Evolutionary conservation across 768 basidiomycete genomes (phyloP).

Genomic region (Rhizopogon sp.): DNA sequence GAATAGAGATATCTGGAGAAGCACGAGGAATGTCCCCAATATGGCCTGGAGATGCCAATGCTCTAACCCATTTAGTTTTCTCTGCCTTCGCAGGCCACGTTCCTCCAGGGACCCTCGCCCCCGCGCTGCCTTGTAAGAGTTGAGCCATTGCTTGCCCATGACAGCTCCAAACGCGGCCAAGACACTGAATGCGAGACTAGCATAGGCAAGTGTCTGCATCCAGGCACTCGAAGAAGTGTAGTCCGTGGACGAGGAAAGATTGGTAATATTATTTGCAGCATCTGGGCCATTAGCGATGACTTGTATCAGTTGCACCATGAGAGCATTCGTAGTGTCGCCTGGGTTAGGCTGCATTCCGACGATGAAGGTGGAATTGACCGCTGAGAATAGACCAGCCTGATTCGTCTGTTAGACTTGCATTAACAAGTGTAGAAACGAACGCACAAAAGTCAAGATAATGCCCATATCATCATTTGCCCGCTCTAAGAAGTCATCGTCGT

Average conservation of each 20-base stretch:
- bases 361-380: conserved; percentile 30
- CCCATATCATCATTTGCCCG: conserved; percentile 9
- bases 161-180: conserved; percentile 9
- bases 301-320: conserved; percentile 10
- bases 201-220: conserved; percentile 5
- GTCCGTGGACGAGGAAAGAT: conserved; percentile 3
- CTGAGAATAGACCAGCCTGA: conserved; percentile 36
- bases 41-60: neutral
- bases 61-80: neutral
- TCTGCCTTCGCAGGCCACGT: conserved; percentile 2
- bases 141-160: too few relatives aligned
- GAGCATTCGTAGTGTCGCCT: conserved; percentile 11
- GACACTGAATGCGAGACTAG: conserved; percentile 6
- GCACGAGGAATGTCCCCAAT: too few relatives aligned
- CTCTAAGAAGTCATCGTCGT: conserved; percentile 9
- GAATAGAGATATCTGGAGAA: too few relatives aligned
- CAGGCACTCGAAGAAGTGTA: neutral
- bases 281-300: neutral
- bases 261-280: neutral
- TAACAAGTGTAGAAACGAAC: neutral
- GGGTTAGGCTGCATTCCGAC: conserved; percentile 27
- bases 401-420: neutral
- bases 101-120: neutral
- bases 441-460: conserved; percentile 15
- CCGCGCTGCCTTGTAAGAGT: too few relatives aligned